Conservation (phyloP, 495 filamentous ascomycete species). For the Neurospora sp. region DNA sequence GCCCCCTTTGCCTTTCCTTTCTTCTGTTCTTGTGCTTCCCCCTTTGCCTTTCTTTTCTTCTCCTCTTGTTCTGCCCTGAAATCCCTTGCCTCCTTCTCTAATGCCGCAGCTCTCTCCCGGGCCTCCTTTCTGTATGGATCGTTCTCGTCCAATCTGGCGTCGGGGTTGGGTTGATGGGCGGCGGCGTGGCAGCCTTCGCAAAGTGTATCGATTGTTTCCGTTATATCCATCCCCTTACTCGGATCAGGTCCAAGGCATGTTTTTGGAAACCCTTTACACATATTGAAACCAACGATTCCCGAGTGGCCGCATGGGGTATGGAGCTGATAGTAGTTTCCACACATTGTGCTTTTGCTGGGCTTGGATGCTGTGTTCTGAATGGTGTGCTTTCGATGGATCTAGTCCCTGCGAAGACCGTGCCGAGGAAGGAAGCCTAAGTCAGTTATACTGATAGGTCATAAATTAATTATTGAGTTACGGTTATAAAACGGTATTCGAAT, state of each 20-base stretch:
- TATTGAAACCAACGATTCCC: background rate
- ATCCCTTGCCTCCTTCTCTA: background rate
- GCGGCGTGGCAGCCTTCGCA: background rate
- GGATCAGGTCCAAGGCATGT: background rate
- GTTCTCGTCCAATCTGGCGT: background rate
- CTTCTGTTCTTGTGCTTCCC: background rate
- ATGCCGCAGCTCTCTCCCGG: background rate
- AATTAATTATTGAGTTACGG: too few species aligned
- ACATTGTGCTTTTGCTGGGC: background rate
- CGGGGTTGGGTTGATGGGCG: background rate
- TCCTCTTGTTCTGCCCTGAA: background rate
- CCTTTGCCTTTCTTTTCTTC: background rate
- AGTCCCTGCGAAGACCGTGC: background rate
- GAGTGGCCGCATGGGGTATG: background rate
- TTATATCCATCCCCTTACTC: background rate
- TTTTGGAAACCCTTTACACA: background rate
- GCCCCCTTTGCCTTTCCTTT: background rate
- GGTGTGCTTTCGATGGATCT: background rate
- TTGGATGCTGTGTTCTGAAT: background rate
- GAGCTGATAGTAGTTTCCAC: background rate
- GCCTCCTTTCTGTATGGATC: background rate
- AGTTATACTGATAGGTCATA: background rate
- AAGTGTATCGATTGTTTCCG: background rate
- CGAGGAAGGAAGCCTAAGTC: background rate
- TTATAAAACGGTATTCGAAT: too few species aligned